Percentiles rank a stretch among this genome's conserved stretches.
Conservation (phyloP, 1,139 yeast species). For the Nakaseomyces uthaithaninus region DNA sequence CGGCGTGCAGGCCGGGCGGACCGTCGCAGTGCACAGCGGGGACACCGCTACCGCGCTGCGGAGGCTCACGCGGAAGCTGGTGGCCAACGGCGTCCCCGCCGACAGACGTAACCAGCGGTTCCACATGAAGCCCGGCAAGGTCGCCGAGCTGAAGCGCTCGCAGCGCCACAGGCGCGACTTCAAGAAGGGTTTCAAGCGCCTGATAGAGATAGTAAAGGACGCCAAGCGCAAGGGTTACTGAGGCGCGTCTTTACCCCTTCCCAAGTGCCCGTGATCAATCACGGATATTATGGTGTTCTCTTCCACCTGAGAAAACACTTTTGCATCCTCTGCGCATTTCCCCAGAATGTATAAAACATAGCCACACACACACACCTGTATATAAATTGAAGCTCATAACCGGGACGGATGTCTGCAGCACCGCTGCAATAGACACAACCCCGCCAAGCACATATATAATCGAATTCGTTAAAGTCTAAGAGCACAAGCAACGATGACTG, state of each 20-base stretch:
- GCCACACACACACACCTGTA: too few relatives aligned
- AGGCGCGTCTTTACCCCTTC: slow-evolving; percentile 6
- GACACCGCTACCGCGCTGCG: slow-evolving; percentile 34
- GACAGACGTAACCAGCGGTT: slow-evolving; percentile 37
- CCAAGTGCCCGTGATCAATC: too few relatives aligned
- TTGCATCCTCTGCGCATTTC: too few relatives aligned
- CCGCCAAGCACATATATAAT: too few relatives aligned
- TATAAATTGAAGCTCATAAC: too few relatives aligned
- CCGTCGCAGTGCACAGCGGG: slow-evolving; percentile 35
- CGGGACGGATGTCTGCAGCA: too few relatives aligned
- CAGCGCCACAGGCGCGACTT: slow-evolving; percentile 41
- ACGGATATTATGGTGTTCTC: too few relatives aligned
- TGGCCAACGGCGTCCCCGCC: slow-evolving; percentile 34
- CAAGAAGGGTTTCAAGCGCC: slow-evolving; percentile 40
- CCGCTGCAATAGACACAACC: too few relatives aligned
- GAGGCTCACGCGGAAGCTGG: slow-evolving; percentile 32
- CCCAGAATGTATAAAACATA: too few relatives aligned
- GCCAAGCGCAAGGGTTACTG: slow-evolving; percentile 49
- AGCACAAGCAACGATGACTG: too few relatives aligned
- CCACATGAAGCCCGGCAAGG: slow-evolving; percentile 43
- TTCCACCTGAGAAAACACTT: too few relatives aligned
- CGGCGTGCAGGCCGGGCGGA: slow-evolving; percentile 42
- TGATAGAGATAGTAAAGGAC: slow-evolving; percentile 41
- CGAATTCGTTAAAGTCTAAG: too few relatives aligned
- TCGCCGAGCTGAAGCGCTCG: slow-evolving; percentile 37